These are phyloP conservation scores for Colletotrichum kahawae DNA, from an alignment of 2,329 filamentous ascomycete species.

Conservation along the genomic window DNA sequence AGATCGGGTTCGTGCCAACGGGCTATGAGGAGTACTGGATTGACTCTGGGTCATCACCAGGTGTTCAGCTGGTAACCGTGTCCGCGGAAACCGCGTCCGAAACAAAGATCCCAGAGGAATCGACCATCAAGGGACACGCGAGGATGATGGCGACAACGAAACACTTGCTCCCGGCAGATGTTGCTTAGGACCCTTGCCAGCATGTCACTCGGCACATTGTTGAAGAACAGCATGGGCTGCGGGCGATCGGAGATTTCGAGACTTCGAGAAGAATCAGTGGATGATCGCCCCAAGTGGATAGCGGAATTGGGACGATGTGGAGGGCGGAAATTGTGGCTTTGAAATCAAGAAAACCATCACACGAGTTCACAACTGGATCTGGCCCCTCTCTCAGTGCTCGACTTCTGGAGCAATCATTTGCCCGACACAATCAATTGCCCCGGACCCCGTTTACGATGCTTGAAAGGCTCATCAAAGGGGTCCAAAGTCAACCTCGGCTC, in stretches of 20 bases:
- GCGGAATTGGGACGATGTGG: not conserved
- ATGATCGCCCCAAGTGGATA: not conserved
- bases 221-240: not conserved
- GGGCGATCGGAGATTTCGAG: not conserved
- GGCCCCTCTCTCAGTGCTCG: not conserved
- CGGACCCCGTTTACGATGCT: not conserved
- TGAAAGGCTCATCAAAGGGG: not conserved
- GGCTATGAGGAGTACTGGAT: slow-evolving; percentile 34
- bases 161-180: not conserved
- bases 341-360: slow-evolving; percentile 14
- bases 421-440: slow-evolving; percentile 10
- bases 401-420: slow-evolving; percentile 7
- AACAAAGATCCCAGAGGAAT: not conserved
- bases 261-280: not conserved
- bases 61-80: not conserved
- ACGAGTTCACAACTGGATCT: not conserved
- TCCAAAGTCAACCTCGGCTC: slow-evolving; percentile 5
- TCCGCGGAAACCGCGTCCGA: not conserved
- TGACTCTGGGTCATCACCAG: not conserved
- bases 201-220: not conserved
- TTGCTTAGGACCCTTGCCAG: not conserved
- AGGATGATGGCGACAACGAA: slow-evolving; percentile 8
- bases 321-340: slow-evolving; percentile 15
- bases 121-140: slow-evolving; percentile 4
- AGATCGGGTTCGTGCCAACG: slow-evolving; percentile 30